Conservation (phyloP, 73 alveolate species). For the Breviolum minutum region DNA sequence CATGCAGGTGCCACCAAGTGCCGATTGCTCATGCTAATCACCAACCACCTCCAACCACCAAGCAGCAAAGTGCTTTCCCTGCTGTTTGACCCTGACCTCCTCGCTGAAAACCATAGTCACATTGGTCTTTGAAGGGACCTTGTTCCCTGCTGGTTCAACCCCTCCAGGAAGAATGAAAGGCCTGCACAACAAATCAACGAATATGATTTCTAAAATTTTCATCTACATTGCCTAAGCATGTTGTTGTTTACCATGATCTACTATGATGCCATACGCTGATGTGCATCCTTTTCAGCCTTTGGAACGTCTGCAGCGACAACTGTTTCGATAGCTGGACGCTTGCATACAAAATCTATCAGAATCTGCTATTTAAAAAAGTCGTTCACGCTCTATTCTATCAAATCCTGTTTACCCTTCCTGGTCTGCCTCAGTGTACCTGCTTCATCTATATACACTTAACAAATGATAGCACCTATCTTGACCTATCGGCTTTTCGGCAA, state of each 20-base stretch:
- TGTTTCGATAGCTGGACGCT: too few species aligned
- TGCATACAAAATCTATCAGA: too few species aligned
- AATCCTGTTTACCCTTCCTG: background rate
- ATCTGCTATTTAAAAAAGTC: background rate
- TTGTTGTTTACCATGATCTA: too few species aligned
- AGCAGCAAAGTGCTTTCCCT: too few species aligned
- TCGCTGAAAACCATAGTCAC: slow-evolving; percentile 26
- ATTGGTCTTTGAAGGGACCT: slow-evolving; percentile 26
- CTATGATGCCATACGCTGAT: too few species aligned
- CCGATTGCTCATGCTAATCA: too few species aligned
- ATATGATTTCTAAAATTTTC: too few species aligned
- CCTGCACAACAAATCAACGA: background rate
- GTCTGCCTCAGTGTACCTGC: background rate
- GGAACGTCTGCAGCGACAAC: too few species aligned
- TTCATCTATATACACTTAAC: background rate
- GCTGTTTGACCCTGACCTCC: background rate
- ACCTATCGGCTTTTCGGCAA: background rate
- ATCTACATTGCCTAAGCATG: too few species aligned
- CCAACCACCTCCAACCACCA: too few species aligned
- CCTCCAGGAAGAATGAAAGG: slow-evolving; percentile 47
- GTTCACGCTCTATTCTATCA: background rate
- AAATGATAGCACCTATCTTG: background rate
- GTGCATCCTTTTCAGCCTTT: too few species aligned
- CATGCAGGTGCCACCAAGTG: too few species aligned
- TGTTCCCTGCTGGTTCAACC: background rate